Conservation (phyloP, 225 moss, liverwort and hornwort genomes). For the Pseudisothecium myosuroides region DNA sequence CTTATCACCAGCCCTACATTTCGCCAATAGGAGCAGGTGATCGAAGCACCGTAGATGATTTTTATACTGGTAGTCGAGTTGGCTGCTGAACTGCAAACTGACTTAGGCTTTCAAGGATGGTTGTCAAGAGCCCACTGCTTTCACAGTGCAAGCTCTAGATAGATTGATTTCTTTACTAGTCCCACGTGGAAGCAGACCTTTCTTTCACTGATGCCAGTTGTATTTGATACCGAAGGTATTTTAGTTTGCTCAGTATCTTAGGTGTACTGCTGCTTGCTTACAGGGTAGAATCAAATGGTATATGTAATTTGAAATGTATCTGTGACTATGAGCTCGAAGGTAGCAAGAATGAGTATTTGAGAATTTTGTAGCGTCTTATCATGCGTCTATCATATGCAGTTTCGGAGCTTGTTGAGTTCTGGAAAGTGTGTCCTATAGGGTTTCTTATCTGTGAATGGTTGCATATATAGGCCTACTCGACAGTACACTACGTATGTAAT, state of each 20-base stretch:
- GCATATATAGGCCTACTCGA: background rate
- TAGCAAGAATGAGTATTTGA: background rate
- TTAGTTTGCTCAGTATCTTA: background rate
- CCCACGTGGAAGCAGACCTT: slow-evolving; percentile 5
- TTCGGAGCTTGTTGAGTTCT: background rate
- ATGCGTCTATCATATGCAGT: background rate
- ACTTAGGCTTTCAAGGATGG: background rate
- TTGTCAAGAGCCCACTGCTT: slow-evolving; percentile 11
- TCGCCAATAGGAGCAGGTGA: slow-evolving; percentile 1
- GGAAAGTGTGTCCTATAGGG: background rate
- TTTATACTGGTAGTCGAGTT: slow-evolving; percentile 45
- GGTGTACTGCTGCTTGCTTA: background rate
- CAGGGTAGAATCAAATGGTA: slow-evolving; percentile 1
- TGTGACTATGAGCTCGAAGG: background rate
- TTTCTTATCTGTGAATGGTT: background rate
- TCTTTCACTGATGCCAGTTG: slow-evolving; percentile 6
- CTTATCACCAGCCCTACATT: background rate
- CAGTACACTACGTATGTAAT: background rate
- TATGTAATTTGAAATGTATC: background rate
- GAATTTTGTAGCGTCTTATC: background rate
- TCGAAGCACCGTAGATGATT: slow-evolving; percentile 8
- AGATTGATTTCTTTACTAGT: background rate
- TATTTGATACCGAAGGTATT: background rate
- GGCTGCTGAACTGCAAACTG: slow-evolving; percentile 2
- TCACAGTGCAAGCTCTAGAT: slow-evolving; percentile 15